Conservation (phyloP, 345 rosid species). For the Theobroma cacao region DNA sequence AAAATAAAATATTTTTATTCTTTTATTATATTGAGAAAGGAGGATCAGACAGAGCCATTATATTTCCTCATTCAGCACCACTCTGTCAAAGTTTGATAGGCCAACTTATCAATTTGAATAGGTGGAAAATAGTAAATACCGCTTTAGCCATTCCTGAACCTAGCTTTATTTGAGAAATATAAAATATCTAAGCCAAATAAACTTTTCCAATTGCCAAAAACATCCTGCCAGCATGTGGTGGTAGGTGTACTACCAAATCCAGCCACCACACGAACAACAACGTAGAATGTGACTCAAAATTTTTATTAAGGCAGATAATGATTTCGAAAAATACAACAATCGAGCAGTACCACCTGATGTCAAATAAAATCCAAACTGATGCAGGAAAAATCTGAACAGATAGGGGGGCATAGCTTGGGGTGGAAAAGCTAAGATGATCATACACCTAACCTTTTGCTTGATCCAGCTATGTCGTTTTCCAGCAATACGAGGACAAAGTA, state of each 20-base stretch:
- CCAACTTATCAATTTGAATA: not conserved
- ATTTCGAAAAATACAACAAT: not conserved
- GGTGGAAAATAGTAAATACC: not conserved
- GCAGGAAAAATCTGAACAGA: not conserved
- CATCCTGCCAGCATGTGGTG: not conserved
- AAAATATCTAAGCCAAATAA: not conserved
- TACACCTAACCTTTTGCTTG: slow-evolving; percentile 68
- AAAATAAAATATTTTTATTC: too few species aligned
- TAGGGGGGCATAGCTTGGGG: slow-evolving; percentile 5
- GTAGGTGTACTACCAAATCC: not conserved
- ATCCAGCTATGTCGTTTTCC: slow-evolving; percentile 92
- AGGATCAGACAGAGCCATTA: not conserved
- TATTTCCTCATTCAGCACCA: not conserved
- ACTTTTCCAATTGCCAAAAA: not conserved
- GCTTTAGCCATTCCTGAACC: not conserved
- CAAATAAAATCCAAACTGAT: not conserved
- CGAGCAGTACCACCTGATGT: not conserved
- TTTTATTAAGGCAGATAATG: not conserved
- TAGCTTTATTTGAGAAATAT: slow-evolving; percentile 1
- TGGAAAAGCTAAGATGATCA: not conserved
- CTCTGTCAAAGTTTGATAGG: slow-evolving; percentile 1
- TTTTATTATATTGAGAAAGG: not conserved
- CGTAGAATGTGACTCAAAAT: not conserved
- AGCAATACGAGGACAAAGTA: slow-evolving; percentile 90
- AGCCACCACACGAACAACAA: not conserved